These are phyloP conservation scores for Boletus edulis DNA, from an alignment of 768 basidiomycete genomes.

Conservation along the genomic window DNA sequence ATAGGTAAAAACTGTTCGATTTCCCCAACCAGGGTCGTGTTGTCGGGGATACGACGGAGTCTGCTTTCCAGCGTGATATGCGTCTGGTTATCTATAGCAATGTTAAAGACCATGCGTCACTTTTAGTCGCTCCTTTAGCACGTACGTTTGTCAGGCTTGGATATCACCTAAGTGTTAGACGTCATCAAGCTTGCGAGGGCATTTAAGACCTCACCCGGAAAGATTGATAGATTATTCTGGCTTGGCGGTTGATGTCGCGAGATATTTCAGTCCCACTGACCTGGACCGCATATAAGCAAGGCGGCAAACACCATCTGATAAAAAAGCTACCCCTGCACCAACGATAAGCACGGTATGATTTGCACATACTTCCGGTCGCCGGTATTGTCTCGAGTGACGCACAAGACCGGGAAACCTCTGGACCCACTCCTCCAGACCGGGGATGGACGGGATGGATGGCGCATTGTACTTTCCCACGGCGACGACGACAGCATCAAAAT, in stretches of 20 bases:
- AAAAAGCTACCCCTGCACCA: slow-evolving; percentile 24
- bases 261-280: slow-evolving; percentile 10
- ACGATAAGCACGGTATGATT: slow-evolving; percentile 43
- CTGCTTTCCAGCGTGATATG: background rate
- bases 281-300: background rate
- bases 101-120: background rate
- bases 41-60: slow-evolving; percentile 5
- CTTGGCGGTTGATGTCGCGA: slow-evolving; percentile 11
- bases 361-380: slow-evolving; percentile 34
- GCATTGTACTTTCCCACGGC: slow-evolving; percentile 8
- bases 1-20: slow-evolving; percentile 8
- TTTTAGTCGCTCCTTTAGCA: background rate
- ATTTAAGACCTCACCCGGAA: slow-evolving; percentile 5
- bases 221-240: slow-evolving; percentile 8
- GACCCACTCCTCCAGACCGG: slow-evolving; percentile 6
- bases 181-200: background rate
- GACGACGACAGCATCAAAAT: slow-evolving; percentile 14
- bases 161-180: background rate
- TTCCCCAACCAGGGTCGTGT: slow-evolving; percentile 14
- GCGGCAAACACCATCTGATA: background rate
- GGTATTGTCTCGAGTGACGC: slow-evolving; percentile 42
- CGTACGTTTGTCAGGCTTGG: slow-evolving; percentile 9
- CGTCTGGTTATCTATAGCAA: background rate
- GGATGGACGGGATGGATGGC: slow-evolving; percentile 9
- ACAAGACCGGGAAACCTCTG: slow-evolving; percentile 34